Evolutionary conservation across 1,284 basidiomycete species (phyloP).

Genomic region (Amylostereum chailletii): DNA sequence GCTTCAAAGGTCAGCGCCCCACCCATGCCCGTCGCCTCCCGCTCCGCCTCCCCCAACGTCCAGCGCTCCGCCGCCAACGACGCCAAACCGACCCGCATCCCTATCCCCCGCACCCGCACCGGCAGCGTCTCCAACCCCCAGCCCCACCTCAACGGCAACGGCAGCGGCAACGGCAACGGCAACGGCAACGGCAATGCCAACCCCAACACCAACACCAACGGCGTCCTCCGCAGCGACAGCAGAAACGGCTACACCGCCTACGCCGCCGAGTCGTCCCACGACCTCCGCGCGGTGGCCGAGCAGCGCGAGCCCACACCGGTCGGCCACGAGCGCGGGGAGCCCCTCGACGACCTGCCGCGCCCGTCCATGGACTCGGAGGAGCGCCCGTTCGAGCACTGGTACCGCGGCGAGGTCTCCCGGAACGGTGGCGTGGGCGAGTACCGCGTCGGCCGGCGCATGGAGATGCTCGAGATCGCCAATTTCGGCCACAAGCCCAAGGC

Average conservation of each 20-base stretch:
- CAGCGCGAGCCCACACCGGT: slow-evolving; percentile 18
- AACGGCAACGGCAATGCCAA: slow-evolving; percentile 8
- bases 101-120: slow-evolving; percentile 33
- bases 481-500: slow-evolving; percentile 46
- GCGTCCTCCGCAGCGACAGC: slow-evolving; percentile 7
- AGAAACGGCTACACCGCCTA: slow-evolving; percentile 9
- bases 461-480: slow-evolving; percentile 78
- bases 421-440: slow-evolving; percentile 77
- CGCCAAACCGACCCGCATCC: slow-evolving; percentile 41
- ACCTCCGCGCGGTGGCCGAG: slow-evolving; percentile 20
- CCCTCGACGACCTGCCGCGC: slow-evolving; percentile 23
- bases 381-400: slow-evolving; percentile 75
- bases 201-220: background rate
- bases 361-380: slow-evolving; percentile 69
- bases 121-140: slow-evolving; percentile 31
- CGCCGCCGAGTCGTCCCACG: slow-evolving; percentile 8
- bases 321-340: slow-evolving; percentile 4
- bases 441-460: slow-evolving; percentile 56
- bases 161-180: slow-evolving; percentile 9
- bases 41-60: slow-evolving; percentile 26
- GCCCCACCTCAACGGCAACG: slow-evolving; percentile 16
- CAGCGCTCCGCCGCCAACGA: slow-evolving; percentile 27
- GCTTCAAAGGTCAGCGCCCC: slow-evolving; percentile 10
- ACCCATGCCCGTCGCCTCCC: slow-evolving; percentile 18
- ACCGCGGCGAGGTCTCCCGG: slow-evolving; percentile 68